phyloP scores from a whole-genome alignment of 23 red algal species.

The Pyropia yezoensis region DNA sequence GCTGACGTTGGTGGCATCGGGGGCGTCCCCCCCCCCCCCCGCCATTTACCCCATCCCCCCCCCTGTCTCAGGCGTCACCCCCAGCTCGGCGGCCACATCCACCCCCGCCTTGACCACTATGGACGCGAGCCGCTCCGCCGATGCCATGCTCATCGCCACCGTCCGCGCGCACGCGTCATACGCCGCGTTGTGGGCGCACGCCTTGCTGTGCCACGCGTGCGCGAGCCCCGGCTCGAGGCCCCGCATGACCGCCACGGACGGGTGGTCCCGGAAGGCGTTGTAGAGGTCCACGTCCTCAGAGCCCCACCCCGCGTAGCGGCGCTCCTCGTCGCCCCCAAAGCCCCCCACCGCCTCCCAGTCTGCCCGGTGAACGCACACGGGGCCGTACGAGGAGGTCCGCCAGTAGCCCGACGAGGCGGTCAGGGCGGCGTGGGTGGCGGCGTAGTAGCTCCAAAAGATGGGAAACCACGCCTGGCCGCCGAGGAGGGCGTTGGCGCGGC shows the following conservation, averaged over 20 bases:
- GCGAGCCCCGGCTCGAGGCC: conserved; percentile 36
- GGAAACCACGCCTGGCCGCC: conserved; percentile 57
- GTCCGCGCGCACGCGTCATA: conserved; percentile 55
- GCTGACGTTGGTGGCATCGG: no score
- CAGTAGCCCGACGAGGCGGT: conserved; percentile 35
- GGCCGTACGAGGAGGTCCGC: conserved; percentile 45
- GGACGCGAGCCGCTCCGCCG: conserved; percentile 31
- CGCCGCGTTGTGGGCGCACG: conserved; percentile 24
- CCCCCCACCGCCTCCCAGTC: conserved; percentile 43
- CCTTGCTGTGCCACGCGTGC: conserved; percentile 48
- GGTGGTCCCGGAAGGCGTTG: conserved; percentile 40
- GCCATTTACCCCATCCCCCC: no score
- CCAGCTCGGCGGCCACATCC: conserved; percentile 10
- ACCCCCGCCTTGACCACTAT: conserved; percentile 28
- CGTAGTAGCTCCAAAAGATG: conserved; percentile 41
- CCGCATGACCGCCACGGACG: conserved; percentile 24
- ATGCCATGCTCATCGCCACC: conserved; percentile 50
- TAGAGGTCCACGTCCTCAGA: conserved; percentile 63
- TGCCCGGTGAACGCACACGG: conserved; percentile 28
- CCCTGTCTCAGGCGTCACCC: no score
- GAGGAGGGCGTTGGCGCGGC: conserved; percentile 28
- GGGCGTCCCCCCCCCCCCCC: no score
- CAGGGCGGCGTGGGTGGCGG: conserved; percentile 12
- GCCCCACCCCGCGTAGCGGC: conserved; percentile 29
- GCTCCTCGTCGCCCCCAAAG: conserved; percentile 53